These are phyloP conservation scores for Hypomontagnella submonticulosa DNA, from an alignment of 495 filamentous ascomycete genomes.

Conservation along the genomic window DNA sequence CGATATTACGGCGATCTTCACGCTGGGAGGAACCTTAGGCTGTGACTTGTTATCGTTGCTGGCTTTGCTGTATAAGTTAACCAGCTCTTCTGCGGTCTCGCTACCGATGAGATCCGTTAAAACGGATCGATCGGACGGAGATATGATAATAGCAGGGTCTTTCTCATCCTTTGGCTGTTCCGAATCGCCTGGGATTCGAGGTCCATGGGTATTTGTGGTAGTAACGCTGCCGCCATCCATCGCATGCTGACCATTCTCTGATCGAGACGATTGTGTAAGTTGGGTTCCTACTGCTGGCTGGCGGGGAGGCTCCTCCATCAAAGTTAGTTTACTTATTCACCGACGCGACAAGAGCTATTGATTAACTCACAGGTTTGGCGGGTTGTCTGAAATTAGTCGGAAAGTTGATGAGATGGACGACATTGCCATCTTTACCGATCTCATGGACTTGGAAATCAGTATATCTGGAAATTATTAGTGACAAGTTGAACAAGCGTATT, in stretches of 20 bases:
- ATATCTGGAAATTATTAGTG: constrained; percentile 66
- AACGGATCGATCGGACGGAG: constrained; percentile 34
- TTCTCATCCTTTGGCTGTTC: constrained; percentile 17
- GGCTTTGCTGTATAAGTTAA: constrained; percentile 48
- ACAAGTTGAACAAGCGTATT: background rate
- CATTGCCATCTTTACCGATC: constrained; percentile 79
- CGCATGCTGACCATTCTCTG: background rate
- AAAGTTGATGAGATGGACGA: constrained; percentile 75
- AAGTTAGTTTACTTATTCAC: constrained; percentile 2
- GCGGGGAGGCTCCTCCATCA: constrained; percentile 11
- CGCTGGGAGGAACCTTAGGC: constrained; percentile 37
- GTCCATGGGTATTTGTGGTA: background rate
- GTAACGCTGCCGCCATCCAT: background rate
- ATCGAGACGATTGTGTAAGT: constrained; percentile 10
- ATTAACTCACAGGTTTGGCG: constrained; percentile 29
- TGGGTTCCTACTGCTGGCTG: constrained; percentile 15
- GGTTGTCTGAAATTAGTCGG: constrained; percentile 42
- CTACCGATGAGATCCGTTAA: constrained; percentile 48
- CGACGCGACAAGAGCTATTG: background rate
- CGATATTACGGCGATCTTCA: constrained; percentile 49
- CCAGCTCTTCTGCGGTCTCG: constrained; percentile 46
- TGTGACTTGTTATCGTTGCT: constrained; percentile 27
- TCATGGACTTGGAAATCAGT: constrained; percentile 97
- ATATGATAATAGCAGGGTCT: constrained; percentile 26
- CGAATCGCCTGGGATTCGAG: background rate